Evolutionary conservation across 768 basidiomycete genomes (phyloP).

Genomic region (Phlebiopsis gigantea): DNA sequence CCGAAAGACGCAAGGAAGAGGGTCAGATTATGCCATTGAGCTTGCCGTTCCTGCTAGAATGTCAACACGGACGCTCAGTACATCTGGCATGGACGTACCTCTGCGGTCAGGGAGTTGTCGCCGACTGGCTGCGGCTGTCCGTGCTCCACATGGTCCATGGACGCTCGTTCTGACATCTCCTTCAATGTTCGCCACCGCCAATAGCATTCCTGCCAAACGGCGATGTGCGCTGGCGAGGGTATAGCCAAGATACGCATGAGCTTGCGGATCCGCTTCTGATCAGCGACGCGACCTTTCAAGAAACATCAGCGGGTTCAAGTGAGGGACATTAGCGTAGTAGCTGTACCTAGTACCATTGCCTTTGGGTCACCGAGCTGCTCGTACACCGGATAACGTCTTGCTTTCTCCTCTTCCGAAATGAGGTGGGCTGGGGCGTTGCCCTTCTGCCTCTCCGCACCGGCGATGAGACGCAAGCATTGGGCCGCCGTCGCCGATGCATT

Average conservation of each 20-base stretch:
- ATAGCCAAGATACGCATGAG: slow-evolving; percentile 59
- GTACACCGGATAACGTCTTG: slow-evolving; percentile 68
- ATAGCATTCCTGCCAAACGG: slow-evolving; percentile 82
- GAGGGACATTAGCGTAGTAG: neutral
- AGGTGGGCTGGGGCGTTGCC: slow-evolving; percentile 46
- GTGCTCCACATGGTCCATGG: slow-evolving; percentile 25
- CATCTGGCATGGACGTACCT: slow-evolving; percentile 26
- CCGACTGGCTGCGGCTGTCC: slow-evolving; percentile 24
- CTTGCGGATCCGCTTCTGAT: slow-evolving; percentile 77
- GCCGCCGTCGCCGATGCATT: slow-evolving; percentile 65
- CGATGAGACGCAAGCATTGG: slow-evolving; percentile 60
- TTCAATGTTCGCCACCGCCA: slow-evolving; percentile 66
- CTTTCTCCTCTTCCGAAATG: slow-evolving; percentile 54
- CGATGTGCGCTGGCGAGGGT: slow-evolving; percentile 62
- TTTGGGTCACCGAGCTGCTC: slow-evolving; percentile 77
- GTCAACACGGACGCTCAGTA: slow-evolving; percentile 11
- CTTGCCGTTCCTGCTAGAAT: slow-evolving; percentile 54
- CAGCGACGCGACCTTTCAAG: slow-evolving; percentile 59
- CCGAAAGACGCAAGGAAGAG: slow-evolving; percentile 74
- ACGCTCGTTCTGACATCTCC: slow-evolving; percentile 45
- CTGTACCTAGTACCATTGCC: slow-evolving; percentile 53
- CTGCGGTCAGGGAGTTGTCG: slow-evolving; percentile 34
- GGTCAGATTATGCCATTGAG: slow-evolving; percentile 83
- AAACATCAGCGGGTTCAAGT: slow-evolving; percentile 1
- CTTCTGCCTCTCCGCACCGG: slow-evolving; percentile 60